A percentile compares a stretch with the other conserved stretches of the same genome.
Conservation (phyloP, 768 basidiomycete species). For the Trametes cinnabarina region DNA sequence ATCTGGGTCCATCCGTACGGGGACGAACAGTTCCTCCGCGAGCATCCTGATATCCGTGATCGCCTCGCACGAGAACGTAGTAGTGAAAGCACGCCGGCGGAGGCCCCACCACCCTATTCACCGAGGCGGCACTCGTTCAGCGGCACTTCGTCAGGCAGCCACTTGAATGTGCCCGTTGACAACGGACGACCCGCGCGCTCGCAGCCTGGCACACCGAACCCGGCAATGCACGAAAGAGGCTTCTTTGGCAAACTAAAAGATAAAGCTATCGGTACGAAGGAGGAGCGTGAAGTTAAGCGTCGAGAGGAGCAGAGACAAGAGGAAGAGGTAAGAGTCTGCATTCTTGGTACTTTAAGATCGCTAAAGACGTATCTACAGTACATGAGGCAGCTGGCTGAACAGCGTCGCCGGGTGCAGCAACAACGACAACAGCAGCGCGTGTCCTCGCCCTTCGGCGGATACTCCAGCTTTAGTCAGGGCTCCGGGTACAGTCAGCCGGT, state of each 20-base stretch:
- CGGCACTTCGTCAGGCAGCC: constrained; percentile 15
- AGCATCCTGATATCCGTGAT: constrained; percentile 48
- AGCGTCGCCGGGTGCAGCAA: constrained; percentile 16
- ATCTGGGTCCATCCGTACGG: constrained; percentile 76
- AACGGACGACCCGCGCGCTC: constrained; percentile 5
- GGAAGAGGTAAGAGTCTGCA: constrained; percentile 12
- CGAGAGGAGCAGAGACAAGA: constrained; percentile 29
- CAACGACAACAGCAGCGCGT: constrained; percentile 22
- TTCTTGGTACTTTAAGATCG: background rate
- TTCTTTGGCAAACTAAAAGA: constrained; percentile 63
- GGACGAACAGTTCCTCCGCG: constrained; percentile 58
- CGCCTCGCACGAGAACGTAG: constrained; percentile 28
- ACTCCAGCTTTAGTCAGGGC: background rate
- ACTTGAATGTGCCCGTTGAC: constrained; percentile 12
- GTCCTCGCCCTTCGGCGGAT: constrained; percentile 7
- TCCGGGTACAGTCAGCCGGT: constrained; percentile 9
- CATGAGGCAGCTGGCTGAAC: constrained; percentile 19
- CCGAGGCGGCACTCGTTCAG: constrained; percentile 29
- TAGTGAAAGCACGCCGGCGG: constrained; percentile 6
- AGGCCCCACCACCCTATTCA: constrained; percentile 25
- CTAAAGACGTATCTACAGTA: constrained; percentile 12
- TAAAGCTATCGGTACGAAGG: constrained; percentile 60
- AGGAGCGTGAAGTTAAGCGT: constrained; percentile 51
- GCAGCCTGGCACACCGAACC: constrained; percentile 19
- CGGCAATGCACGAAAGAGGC: constrained; percentile 47